Evolutionary conservation across 495 filamentous ascomycete species (phyloP).

Genomic region (Penicillium nucicola): DNA sequence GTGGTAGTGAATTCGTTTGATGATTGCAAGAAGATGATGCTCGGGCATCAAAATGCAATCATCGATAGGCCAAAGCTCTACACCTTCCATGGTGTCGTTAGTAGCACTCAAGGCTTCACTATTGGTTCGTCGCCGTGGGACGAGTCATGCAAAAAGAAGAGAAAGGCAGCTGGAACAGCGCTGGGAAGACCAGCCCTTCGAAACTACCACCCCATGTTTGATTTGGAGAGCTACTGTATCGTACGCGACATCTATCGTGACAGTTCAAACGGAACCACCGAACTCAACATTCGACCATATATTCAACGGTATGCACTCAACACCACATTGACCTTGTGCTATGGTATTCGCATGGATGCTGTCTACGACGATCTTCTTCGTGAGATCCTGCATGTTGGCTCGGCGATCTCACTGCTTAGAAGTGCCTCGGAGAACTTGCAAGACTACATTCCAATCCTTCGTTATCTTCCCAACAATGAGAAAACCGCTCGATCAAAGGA

Average conservation of each 20-base stretch:
- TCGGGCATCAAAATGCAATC: slow-evolving; percentile 44
- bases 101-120: slow-evolving; percentile 43
- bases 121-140: slow-evolving; percentile 49
- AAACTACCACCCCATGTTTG: slow-evolving; percentile 49
- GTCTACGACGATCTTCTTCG: slow-evolving; percentile 47
- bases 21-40: slow-evolving; percentile 42
- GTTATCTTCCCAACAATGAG: slow-evolving; percentile 47
- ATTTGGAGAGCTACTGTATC: slow-evolving; percentile 49
- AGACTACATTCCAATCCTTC: slow-evolving; percentile 47
- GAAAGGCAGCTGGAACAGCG: slow-evolving; percentile 48
- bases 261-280: slow-evolving; percentile 32
- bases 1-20: slow-evolving; percentile 49
- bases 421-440: slow-evolving; percentile 50
- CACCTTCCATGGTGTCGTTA: slow-evolving; percentile 49
- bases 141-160: slow-evolving; percentile 49
- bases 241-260: slow-evolving; percentile 43
- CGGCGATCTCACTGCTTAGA: slow-evolving; percentile 45
- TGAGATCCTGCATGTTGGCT: slow-evolving; percentile 50
- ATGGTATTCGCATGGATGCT: slow-evolving; percentile 53
- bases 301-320: slow-evolving; percentile 51
- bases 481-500: slow-evolving; percentile 45
- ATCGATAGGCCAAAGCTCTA: slow-evolving; percentile 48
- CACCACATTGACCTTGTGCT: slow-evolving; percentile 50
- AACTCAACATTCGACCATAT: slow-evolving; percentile 41
- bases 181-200: slow-evolving; percentile 43